Evolutionary conservation across 768 basidiomycete genomes (phyloP), one percentile per base, ranked within the genome.

Genomic region (Auricularia cornea): DNA sequence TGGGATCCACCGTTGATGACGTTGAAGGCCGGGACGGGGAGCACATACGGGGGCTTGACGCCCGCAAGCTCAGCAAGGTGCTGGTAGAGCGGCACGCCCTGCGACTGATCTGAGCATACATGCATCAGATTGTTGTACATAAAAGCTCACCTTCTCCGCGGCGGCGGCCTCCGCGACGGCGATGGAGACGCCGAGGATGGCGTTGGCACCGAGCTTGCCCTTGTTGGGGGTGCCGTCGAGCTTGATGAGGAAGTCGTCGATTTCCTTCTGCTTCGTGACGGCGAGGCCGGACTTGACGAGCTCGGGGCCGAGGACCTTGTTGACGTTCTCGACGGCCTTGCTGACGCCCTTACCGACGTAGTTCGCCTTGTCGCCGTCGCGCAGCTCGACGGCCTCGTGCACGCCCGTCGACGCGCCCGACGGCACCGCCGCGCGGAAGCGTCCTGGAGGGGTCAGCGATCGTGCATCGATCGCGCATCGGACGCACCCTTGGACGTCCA

Each of bases 1-100:
- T 99, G 97, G 66, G 96, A 98, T 67, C 97, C 97, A 76, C 97
- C 97, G 79, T 99, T 99, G 83, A 99, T 99, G 71, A 99, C 97
- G 76, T 99, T 99, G 85, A 99, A 94, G 64, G 92, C 87, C 59
- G 97, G 97, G 73, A 78, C 80, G 65, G 97, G 97, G 71, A 98
- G 88, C 65, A 93, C 83, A 77, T 88, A 98, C 54, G 97, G 96
- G 61, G 92, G 81, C 78, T 95, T 93, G 77, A 96, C 84, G 69
- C 96, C 96, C 64, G 97, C 92, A 68, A 99, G 88, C 66, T 93
- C 90, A 57, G 95, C 97, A 68, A 98, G 85, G 83, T 98, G 94
- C 74, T 91, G 86, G 84, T 98, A 98, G 69, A 96, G 87, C 59
- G 97, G 95, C 62, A 98, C 82, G 64, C 87, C 90, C 83, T 79